Base-by-base conservation (phyloP, 2,329 filamentous ascomycete species). In the Sclerotiophoma versabilis region DNA sequence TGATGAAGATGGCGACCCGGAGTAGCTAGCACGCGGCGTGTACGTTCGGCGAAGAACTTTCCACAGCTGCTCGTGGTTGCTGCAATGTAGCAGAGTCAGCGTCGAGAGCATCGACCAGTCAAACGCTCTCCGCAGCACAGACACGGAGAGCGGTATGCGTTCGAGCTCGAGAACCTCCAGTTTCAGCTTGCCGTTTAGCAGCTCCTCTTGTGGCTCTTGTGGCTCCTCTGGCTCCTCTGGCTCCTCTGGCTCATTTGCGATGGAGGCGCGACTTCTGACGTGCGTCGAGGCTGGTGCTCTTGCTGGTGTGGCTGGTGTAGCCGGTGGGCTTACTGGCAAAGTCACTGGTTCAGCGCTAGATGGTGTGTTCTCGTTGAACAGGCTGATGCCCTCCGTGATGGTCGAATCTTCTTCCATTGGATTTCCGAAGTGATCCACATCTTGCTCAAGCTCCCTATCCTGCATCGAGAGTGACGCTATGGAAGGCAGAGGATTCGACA, bases 141-240 rank as follows among this genome's bases (percentile, higher is more conserved):
- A 80, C 34, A 91, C 82, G 1, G 88, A 92, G n/a, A 95, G 76
- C 0, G 85, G 83, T 2, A 93, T 83, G 20, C 89, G 84, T 73
- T 95, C 90, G 2, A 95, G 79, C 73, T 92, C 90, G 9, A 95
- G 78, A 1, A 81, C 85, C 54, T 90, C 86, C n/a, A 95, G 76
- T 57, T 80, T 83, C 14, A 95, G 76, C 63, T 85, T 85, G 27
- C 81, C 82, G 26, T 84, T 80, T 1, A 84, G 73, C 17, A 77
- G 73, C 34, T 78, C 78, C 59, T 75, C 68, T 15, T 58, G 22
- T 6, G 48, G 32, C 12, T n/a, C n/a, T n/a, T n/a, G n/a, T n/a
- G n/a, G n/a, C n/a, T n/a, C n/a, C n/a, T n/a, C n/a, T n/a, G n/a
- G n/a, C n/a, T 52, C 50, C 3, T 53, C 27, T 15, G 53, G 41